phyloP scores from a whole-genome alignment of 2,329 filamentous ascomycete species.

The Sclerotinia sclerotiorum region DNA sequence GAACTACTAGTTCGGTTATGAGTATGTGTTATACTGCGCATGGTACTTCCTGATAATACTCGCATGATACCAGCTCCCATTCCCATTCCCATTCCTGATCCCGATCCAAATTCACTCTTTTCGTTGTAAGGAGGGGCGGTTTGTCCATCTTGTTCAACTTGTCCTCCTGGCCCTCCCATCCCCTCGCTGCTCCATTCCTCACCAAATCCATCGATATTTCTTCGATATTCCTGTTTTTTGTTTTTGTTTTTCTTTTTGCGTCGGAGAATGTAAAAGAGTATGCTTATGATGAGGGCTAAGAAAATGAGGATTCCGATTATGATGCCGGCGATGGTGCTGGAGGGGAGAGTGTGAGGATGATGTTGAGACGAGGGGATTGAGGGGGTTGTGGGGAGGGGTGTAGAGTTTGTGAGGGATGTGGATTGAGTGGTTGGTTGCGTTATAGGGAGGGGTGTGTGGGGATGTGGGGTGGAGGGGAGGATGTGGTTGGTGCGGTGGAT shows the following conservation, averaged over 20 bases:
- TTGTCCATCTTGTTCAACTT: neutral
- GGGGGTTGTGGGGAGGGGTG: neutral
- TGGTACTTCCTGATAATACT: neutral
- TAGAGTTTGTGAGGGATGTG: neutral
- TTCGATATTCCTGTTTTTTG: neutral
- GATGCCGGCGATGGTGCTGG: neutral
- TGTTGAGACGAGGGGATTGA: neutral
- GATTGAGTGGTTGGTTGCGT: neutral
- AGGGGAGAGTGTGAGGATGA: neutral
- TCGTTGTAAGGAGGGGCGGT: neutral
- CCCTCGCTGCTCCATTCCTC: neutral
- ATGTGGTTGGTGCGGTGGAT: no score
- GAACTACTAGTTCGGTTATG: neutral
- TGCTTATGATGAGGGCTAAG: neutral
- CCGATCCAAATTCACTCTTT: neutral
- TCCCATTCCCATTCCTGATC: neutral
- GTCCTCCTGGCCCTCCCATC: no score
- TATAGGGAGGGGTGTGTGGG: neutral
- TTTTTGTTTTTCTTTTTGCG: constrained; percentile 1
- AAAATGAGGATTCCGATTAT: neutral
- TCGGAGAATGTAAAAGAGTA: neutral
- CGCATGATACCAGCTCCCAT: neutral
- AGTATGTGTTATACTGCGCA: neutral
- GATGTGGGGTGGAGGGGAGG: neutral
- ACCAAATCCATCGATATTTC: neutral